Conservation (phyloP, 2,329 filamentous ascomycete genomes). For the Talaromyces sp. region DNA sequence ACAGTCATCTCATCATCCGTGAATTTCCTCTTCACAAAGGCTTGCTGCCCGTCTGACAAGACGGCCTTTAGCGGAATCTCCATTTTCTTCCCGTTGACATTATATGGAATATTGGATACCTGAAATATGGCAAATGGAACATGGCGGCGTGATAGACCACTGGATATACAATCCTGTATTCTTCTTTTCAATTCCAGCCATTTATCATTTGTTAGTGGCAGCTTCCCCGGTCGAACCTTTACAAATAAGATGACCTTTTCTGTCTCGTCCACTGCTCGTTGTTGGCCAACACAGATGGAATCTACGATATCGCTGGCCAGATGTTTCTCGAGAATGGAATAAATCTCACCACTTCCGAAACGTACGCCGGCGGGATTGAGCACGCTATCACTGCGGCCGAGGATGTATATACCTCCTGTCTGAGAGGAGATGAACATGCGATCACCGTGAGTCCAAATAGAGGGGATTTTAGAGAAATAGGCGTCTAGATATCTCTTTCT, state of each 20-base stretch:
- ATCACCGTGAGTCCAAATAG: slow-evolving; percentile 2
- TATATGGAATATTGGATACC: slow-evolving; percentile 5
- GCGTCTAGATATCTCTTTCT: slow-evolving; percentile 37
- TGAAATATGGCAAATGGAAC: slow-evolving; percentile 1
- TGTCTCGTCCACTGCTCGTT: background rate
- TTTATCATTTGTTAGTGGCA: too few species aligned
- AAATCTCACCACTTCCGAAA: slow-evolving; percentile 44
- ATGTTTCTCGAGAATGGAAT: slow-evolving; percentile 42
- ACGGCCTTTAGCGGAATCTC: slow-evolving; percentile 3
- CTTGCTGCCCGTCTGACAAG: background rate
- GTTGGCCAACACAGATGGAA: slow-evolving; percentile 1
- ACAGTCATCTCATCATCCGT: background rate
- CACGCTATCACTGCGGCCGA: slow-evolving; percentile 34
- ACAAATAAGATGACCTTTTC: slow-evolving; percentile 1
- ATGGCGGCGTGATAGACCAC: slow-evolving; percentile 2
- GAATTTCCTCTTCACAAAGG: slow-evolving; percentile 1
- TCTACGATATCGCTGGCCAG: slow-evolving; percentile 23
- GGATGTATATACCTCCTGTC: background rate
- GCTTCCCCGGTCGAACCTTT: background rate
- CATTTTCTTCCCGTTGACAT: slow-evolving; percentile 5
- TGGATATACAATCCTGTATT: background rate
- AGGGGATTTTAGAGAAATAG: slow-evolving; percentile 44
- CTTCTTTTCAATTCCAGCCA: background rate
- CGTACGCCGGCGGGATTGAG: slow-evolving; percentile 45
- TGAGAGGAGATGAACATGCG: slow-evolving; percentile 8